These are phyloP conservation scores for Pinus tabuliformis DNA, from an alignment of 75 land plant genomes.

Conservation along the genomic window DNA sequence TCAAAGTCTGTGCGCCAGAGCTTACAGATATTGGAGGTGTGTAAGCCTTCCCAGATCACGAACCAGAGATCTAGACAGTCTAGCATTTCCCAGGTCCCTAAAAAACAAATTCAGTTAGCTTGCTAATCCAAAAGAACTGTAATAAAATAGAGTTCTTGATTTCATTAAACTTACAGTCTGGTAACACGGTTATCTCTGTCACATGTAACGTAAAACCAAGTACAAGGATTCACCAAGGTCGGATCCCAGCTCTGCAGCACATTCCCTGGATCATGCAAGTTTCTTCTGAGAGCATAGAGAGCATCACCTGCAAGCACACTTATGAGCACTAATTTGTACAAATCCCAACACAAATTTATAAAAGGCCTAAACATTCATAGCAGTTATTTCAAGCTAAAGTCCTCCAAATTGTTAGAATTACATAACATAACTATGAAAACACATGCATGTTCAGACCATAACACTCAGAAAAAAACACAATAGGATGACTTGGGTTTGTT, in stretches of 20 bases:
- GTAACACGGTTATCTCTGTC: conserved; percentile 60
- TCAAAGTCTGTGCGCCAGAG: no score
- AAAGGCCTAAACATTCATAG: neutral
- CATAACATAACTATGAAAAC: no score
- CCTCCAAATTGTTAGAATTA: no score
- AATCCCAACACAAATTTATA: neutral
- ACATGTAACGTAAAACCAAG: conserved; percentile 94
- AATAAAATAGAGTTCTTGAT: no score
- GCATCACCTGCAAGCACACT: conserved; percentile 53
- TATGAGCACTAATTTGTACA: neutral
- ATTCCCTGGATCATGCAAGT: conserved; percentile 65
- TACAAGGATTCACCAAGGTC: conserved; percentile 83
- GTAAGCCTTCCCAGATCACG: conserved; percentile 54
- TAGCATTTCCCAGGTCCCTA: conserved; percentile 70
- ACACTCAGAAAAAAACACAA: neutral
- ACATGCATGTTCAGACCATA: neutral
- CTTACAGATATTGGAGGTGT: conserved; percentile 64
- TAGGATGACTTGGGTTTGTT: no score
- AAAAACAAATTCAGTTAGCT: neutral
- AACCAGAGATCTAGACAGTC: conserved; percentile 47
- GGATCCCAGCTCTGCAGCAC: conserved; percentile 94
- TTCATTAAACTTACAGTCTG: conserved; percentile 26
- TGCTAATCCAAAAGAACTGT: neutral
- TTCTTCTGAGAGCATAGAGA: conserved; percentile 51
- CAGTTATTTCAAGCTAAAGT: neutral